Evolutionary conservation across 1,284 basidiomycete genomes (phyloP), one percentile per base, ranked within the genome.

Genomic region (Cryptococcus sp.): DNA sequence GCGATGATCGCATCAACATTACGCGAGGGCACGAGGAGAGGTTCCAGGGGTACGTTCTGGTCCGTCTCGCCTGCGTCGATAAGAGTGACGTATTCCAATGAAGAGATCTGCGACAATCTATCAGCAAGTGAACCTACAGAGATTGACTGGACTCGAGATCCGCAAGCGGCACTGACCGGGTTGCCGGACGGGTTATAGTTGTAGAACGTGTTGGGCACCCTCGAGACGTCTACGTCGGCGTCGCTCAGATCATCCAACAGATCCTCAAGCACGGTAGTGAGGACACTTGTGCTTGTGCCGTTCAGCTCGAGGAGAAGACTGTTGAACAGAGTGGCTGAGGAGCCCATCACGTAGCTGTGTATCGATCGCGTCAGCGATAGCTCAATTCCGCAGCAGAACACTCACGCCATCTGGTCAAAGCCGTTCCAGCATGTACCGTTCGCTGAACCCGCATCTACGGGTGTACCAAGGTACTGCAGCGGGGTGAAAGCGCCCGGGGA

Each of bases 1-100:
- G 82, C 83, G 52, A 84, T 59, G 63, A 85, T 79, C 39, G 80
- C 69, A 63, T 85, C 83, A 52, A 84, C 71, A 3, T 69, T 65
- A 35, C 83, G 77, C 10, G 72, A 72, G 17, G 81, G 79, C 60
- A 81, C 72, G 23, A 84, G 68, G 1, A 84, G 75, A 1, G 83
- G 82, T 60, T 82, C 81, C 41, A 84, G 64, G 0, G 82, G 82
- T 39, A 83, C 69, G 65, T 82, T 83, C 54, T 81, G 76, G 63
- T 79, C 78, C 38, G 78, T 76, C 64, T 79, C 76, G 19, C 82
- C 82, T 1, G 78, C 81, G 61, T 82, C 81, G 43, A 82, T 75
- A n/a, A 82, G 70, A 17, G 81, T 76, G 19, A 82, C 66, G 54
- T 78, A 73, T 23, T 69, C 60, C 20, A 71, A 64, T 22, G 65